Base-by-base conservation (phyloP, 2,329 filamentous ascomycete species). In the Pseudopithomyces maydicus region DNA sequence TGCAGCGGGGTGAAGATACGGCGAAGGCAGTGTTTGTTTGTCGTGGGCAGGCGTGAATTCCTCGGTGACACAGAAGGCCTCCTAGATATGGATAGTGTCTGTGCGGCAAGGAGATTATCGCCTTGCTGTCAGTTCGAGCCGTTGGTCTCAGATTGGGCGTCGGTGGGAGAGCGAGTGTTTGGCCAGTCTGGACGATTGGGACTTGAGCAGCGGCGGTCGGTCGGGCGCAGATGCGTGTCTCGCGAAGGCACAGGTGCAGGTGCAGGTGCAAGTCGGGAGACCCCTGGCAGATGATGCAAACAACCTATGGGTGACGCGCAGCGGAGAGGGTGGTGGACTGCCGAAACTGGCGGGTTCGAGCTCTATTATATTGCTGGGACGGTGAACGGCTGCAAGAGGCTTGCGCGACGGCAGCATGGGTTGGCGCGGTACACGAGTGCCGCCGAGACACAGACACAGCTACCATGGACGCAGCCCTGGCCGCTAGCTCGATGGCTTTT, bases 61-160 rank as follows among this genome's bases (percentile, higher is more conserved):
- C 63, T 59, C 52, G 59, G 43, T 58, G 35, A 58, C 38, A 64
- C 58, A 57, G 60, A 62, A 61, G 60, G 43, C n/a, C 54, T 48
- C 12, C 36, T 64, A 67, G 67, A 69, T 68, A 68, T 71, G 65
- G 64, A 69, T 60, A 58, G 58, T 50, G 55, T 48, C 64, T 58
- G 67, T 68, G 66, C 58, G 54, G 69, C 67, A 42, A 58, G 22
- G 39, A 52, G 19, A 47, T 46, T 14, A 33, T 32, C 22, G 32
- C 11, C 38, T 33, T 46, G 44, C 20, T 46, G 48, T 52, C 49
- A 36, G 49, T 41, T 15, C 26, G 17, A 32, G 43, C 26, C 43
- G 44, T 47, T 52, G 57, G 59, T 62, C 55, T 61, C 56, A 58
- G 56, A 44, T 38, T 44, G 23, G 39, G 52, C 54, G 46, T 19